phyloP scores from a whole-genome alignment of 768 basidiomycete species.

The Termitomyces sp. region DNA sequence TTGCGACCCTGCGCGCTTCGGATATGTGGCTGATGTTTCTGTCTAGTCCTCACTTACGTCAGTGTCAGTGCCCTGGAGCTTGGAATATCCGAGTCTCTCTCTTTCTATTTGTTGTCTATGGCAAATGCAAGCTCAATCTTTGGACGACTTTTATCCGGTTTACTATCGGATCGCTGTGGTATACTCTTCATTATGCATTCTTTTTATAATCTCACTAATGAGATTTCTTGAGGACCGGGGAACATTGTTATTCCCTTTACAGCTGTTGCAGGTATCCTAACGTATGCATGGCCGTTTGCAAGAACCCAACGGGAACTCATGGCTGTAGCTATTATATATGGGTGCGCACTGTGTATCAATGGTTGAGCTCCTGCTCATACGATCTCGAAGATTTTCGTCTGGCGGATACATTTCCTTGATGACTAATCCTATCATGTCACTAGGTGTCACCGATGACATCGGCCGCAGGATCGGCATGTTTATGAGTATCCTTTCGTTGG shows the following conservation, averaged over 20 bases:
- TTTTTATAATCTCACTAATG: background rate
- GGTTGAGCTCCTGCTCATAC: background rate
- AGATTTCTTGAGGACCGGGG: conserved; percentile 46
- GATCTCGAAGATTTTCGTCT: conserved; percentile 44
- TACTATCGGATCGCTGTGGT: conserved; percentile 56
- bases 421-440: conserved; percentile 52
- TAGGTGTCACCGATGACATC: conserved; percentile 59
- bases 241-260: conserved; percentile 71
- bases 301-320: conserved; percentile 41
- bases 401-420: conserved; percentile 62
- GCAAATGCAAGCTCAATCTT: conserved; percentile 64
- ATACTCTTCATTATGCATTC: conserved; percentile 1
- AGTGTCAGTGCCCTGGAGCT: conserved; percentile 50
- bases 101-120: conserved; percentile 66
- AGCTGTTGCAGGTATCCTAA: conserved; percentile 49
- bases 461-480: conserved; percentile 67
- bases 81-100: conserved; percentile 47
- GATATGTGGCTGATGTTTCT: conserved; percentile 29
- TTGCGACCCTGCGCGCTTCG: conserved; percentile 13
- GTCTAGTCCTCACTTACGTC: conserved; percentile 64
- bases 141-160: conserved; percentile 55
- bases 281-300: conserved; percentile 71
- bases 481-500: conserved; percentile 58
- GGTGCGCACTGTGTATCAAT: conserved; percentile 31
- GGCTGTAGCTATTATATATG: conserved; percentile 58